phyloP scores from a whole-genome alignment of 495 filamentous ascomycete genomes.

The Entonaema liquescens region DNA sequence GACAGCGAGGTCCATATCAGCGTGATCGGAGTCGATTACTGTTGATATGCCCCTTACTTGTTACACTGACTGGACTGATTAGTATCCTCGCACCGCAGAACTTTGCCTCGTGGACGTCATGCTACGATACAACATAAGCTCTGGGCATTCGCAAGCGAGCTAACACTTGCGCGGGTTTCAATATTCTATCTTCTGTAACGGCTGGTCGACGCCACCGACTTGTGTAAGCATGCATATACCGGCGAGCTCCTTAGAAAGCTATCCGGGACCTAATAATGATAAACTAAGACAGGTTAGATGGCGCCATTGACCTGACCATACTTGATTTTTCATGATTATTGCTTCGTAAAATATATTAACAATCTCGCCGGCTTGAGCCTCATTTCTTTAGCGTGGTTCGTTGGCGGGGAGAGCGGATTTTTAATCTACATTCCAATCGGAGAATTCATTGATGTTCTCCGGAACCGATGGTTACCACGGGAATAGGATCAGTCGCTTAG shows the following conservation, averaged over 20 bases:
- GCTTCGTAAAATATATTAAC: background rate
- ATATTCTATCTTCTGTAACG: background rate
- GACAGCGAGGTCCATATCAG: slow-evolving; percentile 11
- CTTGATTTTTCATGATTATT: background rate
- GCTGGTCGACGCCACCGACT: background rate
- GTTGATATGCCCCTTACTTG: background rate
- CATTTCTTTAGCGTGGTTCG: slow-evolving; percentile 11
- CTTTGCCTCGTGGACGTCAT: slow-evolving; percentile 22
- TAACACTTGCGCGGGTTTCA: background rate
- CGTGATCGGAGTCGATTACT: slow-evolving; percentile 38
- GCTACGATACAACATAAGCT: slow-evolving; percentile 18
- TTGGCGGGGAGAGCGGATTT: slow-evolving; percentile 28
- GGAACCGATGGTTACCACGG: slow-evolving; percentile 1
- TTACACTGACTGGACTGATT: slow-evolving; percentile 20
- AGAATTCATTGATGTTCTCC: slow-evolving; percentile 29
- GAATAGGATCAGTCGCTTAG: slow-evolving; percentile 29
- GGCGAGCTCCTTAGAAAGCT: background rate
- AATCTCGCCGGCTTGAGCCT: slow-evolving; percentile 27
- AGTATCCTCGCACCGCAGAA: slow-evolving; percentile 13
- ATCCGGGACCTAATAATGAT: background rate
- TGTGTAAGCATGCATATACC: slow-evolving; percentile 3
- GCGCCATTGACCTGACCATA: background rate
- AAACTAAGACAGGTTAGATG: background rate
- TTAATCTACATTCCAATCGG: slow-evolving; percentile 34
- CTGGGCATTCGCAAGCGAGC: slow-evolving; percentile 31